Evolutionary conservation across 164 flowering plant species (phyloP), one percentile per base, ranked within the genome.

Genomic region (Umbilicus rupestris): DNA sequence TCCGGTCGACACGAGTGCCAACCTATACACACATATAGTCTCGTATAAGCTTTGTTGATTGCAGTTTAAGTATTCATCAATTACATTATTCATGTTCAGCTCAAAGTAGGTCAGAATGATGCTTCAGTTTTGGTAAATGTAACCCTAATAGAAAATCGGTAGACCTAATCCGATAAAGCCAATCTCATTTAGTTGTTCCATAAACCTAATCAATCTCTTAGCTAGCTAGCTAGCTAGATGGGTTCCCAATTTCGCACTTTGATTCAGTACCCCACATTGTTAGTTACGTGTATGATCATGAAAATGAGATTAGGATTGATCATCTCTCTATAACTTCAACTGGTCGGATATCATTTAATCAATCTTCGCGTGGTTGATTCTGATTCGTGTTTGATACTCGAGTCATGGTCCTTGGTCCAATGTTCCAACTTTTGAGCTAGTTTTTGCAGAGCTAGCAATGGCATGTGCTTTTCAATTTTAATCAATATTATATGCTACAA

Each of bases 351-450:
- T 16, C 49, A 45, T 14, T 45, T 12, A 45, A 17, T 45, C 2
- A 4, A 19, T 2, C 26, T 20, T 5, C 3, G n/a, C 55, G 55
- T 49, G 55, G 0, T 20, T 3, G 26, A 49, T 49, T 49, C 7
- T 49, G 55, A 20, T 17, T 49, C 7, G 55, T n/a, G 7, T n/a
- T 49, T 49, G 55, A 20, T 49, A 20, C 55, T 49, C 55, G 55
- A 49, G 55, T 49, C 55, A 49, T 49, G 55, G 24, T 20, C 55
- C 24, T 49, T 49, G 55, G 55, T 49, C 55, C 55, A 49, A 49
- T 49, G 55, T 49, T 49, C 55, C 28, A 49, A 49, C 55, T 49
- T 49, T 49, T 49, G 55, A 49, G 55, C 55, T 49, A 49, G n/a
- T 49, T 16, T 49, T 49, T 19, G 22, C 7, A n/a, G 7, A 20